Evolutionary conservation across 1,139 yeast genomes (phyloP).

Genomic region (Blastobotrys elegans): DNA sequence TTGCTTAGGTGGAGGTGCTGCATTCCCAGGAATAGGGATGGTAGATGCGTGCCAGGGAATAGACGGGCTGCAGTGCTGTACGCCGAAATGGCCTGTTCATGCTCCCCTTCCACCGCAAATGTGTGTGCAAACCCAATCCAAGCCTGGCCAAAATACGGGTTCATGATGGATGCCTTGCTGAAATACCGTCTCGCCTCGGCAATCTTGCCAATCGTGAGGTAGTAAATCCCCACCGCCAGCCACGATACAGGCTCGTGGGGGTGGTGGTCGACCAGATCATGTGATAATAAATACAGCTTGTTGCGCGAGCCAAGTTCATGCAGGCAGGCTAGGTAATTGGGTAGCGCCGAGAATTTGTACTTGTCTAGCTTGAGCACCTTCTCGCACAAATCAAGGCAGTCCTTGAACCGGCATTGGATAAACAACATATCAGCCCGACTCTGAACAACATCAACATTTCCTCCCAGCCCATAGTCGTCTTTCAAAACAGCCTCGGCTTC

Average conservation of each 20-base stretch:
- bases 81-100: slow-evolving; percentile 96
- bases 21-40: slow-evolving; percentile 90
- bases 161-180: slow-evolving; percentile 81
- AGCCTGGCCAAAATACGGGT: slow-evolving; percentile 90
- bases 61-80: slow-evolving; percentile 92
- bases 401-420: slow-evolving; percentile 74
- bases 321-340: slow-evolving; percentile 77
- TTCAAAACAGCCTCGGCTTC: slow-evolving; percentile 63
- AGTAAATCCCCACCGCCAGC: slow-evolving; percentile 91
- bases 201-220: slow-evolving; percentile 66
- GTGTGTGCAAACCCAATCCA: slow-evolving; percentile 99
- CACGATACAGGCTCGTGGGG: slow-evolving; percentile 84
- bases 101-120: slow-evolving; percentile 96
- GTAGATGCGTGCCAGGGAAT: slow-evolving; percentile 92
- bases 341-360: slow-evolving; percentile 62
- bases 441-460: slow-evolving; percentile 63
- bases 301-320: slow-evolving; percentile 83
- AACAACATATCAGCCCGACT: slow-evolving; percentile 69
- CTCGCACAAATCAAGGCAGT: slow-evolving; percentile 74
- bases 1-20: slow-evolving; percentile 89
- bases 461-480: slow-evolving; percentile 67
- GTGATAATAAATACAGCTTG: slow-evolving; percentile 74
- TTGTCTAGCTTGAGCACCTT: slow-evolving; percentile 54
- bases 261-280: slow-evolving; percentile 78
- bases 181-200: slow-evolving; percentile 83